These are phyloP conservation scores for Claviceps digitariae DNA, from an alignment of 2,329 filamentous ascomycete species.

Conservation along the genomic window DNA sequence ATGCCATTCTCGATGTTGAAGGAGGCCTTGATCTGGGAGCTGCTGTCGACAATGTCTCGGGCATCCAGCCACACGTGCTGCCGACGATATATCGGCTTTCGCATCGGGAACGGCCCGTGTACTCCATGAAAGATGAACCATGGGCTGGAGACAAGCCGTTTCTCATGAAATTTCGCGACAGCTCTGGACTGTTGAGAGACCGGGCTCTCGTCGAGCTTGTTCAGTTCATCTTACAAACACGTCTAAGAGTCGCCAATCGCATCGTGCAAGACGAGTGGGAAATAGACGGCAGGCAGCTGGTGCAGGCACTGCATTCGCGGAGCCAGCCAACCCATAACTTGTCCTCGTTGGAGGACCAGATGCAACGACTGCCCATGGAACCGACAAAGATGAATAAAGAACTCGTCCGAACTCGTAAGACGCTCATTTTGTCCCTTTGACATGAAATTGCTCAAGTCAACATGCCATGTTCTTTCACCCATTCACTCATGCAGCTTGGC, in stretches of 20 bases:
- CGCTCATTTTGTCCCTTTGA: background rate
- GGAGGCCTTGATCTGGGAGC: conserved; percentile 5
- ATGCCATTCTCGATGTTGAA: conserved; percentile 22
- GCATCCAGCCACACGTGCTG: conserved; percentile 2
- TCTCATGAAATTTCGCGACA: conserved; percentile 13
- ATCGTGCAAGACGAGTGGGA: conserved; percentile 19
- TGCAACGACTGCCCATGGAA: conserved; percentile 27
- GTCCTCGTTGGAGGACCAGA: conserved; percentile 20
- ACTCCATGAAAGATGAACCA: conserved; percentile 5
- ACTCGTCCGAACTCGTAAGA: conserved; percentile 32
- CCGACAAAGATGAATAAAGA: conserved; percentile 31
- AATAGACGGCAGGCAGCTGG: conserved; percentile 13
- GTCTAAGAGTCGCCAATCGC: conserved; percentile 16
- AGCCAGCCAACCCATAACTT: conserved; percentile 10
- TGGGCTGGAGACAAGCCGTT: conserved; percentile 11
- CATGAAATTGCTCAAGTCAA: background rate
- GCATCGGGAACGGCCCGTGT: conserved; percentile 2
- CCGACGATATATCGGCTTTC: conserved; percentile 3
- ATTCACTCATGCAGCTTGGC: background rate
- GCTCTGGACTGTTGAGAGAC: conserved; percentile 12
- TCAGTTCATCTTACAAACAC: conserved; percentile 17
- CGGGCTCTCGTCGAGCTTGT: conserved; percentile 16
- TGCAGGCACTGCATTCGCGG: conserved; percentile 11
- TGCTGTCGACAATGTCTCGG: conserved; percentile 4
- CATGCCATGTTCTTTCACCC: background rate